Evolutionary conservation across 345 rosid species (phyloP).

Genomic region (Arabidopsis suecica): DNA sequence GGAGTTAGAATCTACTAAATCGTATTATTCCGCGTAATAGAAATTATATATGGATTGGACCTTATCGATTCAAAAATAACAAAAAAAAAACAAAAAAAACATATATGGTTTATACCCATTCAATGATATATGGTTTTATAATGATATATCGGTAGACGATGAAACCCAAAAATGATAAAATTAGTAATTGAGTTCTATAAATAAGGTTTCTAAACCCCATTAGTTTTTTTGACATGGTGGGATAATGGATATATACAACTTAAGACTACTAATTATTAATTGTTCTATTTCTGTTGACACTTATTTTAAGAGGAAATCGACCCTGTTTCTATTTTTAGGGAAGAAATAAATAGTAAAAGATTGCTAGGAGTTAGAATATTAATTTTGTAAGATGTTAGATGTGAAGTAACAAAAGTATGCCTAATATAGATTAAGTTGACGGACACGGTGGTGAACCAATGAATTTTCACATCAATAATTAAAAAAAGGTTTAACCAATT

Average conservation of each 20-base stretch:
- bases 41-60: no score
- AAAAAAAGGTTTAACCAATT: conserved; percentile 29
- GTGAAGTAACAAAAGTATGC: conserved; percentile 29
- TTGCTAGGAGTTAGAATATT: conserved; percentile 2
- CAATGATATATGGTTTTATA: no score
- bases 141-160: no score
- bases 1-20: no score
- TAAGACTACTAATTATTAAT: not conserved
- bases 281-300: not conserved
- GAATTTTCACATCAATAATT: conserved; percentile 16
- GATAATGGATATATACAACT: no score
- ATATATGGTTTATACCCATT: no score
- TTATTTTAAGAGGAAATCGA: conserved; percentile 15
- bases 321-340: conserved; percentile 33
- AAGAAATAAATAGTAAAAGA: conserved; percentile 29
- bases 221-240: not conserved
- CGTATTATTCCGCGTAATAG: no score
- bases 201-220: not conserved
- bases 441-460: conserved; percentile 29
- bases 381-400: conserved; percentile 5
- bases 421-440: conserved; percentile 23
- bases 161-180: no score
- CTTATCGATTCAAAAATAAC: no score
- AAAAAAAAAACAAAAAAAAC: no score
- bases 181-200: no score